Evolutionary conservation across 2,329 filamentous ascomycete species (phyloP), one percentile per base, ranked within the genome.

Genomic region (Xylariaceae sp.): DNA sequence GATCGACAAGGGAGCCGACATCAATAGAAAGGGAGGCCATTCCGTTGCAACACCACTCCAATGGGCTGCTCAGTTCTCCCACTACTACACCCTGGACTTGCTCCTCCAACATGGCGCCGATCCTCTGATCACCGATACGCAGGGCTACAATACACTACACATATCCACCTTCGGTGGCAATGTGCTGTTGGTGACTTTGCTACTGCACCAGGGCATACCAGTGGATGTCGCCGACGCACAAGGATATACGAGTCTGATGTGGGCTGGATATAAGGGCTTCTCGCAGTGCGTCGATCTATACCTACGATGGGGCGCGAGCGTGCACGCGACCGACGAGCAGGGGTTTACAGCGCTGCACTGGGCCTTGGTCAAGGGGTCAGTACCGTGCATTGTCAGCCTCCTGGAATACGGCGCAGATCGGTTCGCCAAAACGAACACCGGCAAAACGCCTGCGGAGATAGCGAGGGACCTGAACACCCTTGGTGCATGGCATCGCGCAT

Each of bases 161-260:
- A 90, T 96, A 56, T 94, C 92, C 43, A 97, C 92, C 0, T 95
- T 99, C 68, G 95, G 97, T 70, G 94, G 94, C 62, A 97, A 96
- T 70, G 88, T 95, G 18, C 87, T 95, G 61, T 81, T 97, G 54
- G 80, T 99, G 26, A 85, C 92, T 47, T 81, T 99, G 1, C 82
- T 99, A 7, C 80, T 99, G 21, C 94, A 99, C 73, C 92, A 96
- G 68, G 91, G 94, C 67, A 94, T 99, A 56, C 89, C 91, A 15
- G 90, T 99, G 57, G 94, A 99, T 68, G 88, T 94, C 5, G 80
- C 87, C 49, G 94, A 99, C 72, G 83, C 84, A 47, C 92, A 91
- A 68, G 90, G 92, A 5, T 95, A 99, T 71, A 97, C 94, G 1
- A 87, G 87, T 56, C 79, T 99, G 57, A 99, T 99, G 94, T 99